These are phyloP conservation scores for Aspergillus sp. DNA, from an alignment of 2,329 filamentous ascomycete species.

Conservation along the genomic window DNA sequence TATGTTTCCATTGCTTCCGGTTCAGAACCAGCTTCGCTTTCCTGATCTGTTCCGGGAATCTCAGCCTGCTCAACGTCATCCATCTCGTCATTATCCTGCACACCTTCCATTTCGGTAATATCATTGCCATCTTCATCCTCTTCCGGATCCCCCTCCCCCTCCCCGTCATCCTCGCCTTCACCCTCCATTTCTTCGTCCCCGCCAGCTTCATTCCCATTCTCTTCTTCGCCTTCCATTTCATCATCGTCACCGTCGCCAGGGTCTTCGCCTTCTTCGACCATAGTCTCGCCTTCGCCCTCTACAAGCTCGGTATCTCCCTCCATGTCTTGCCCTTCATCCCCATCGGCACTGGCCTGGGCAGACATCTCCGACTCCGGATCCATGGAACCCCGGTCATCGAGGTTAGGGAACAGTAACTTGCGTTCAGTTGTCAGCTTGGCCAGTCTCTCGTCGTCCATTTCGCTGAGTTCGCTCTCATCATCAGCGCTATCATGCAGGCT, in stretches of 20 bases:
- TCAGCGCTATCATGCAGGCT: conserved; percentile 68
- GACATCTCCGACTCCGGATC: conserved; percentile 29
- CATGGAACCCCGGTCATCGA: conserved; percentile 24
- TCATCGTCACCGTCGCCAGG: conserved; percentile 15
- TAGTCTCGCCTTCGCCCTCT: conserved; percentile 14
- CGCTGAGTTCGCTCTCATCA: conserved; percentile 70
- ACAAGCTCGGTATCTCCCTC: conserved; percentile 16
- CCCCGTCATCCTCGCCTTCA: conserved; percentile 22
- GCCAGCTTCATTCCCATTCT: conserved; percentile 17
- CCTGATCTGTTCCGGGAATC: background rate
- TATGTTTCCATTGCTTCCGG: background rate
- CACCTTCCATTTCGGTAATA: conserved; percentile 8
- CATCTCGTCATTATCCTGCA: conserved; percentile 20
- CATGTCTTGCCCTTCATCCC: conserved; percentile 25
- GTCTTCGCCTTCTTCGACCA: conserved; percentile 23
- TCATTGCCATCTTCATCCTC: conserved; percentile 13
- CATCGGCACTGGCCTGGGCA: conserved; percentile 11
- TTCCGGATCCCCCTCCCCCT: conserved; percentile 19
- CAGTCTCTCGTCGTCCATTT: conserved; percentile 51
- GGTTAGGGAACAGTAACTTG: conserved; percentile 29
- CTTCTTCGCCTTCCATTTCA: conserved; percentile 16
- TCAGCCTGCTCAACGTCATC: conserved; percentile 10
- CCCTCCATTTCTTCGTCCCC: conserved; percentile 12
- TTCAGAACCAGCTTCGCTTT: background rate
- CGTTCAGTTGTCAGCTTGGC: conserved; percentile 29